A percentile compares a stretch with the other conserved stretches of the same genome.
phyloP scores from a whole-genome alignment of 495 filamentous ascomycete genomes.

The Pyrenula massariospora region DNA sequence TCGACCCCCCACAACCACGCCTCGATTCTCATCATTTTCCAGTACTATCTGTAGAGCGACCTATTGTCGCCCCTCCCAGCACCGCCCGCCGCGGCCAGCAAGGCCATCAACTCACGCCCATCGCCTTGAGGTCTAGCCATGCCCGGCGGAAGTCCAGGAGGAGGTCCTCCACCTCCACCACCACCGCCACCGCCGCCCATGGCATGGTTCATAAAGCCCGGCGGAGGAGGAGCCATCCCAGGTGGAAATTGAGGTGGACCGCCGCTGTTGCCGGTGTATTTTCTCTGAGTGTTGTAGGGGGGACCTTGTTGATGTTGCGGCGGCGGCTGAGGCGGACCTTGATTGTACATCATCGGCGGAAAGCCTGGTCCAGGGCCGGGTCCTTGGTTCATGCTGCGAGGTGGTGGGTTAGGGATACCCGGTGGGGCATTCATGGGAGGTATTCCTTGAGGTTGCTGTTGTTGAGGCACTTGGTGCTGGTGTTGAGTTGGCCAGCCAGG shows the following conservation, averaged over 20 bases:
- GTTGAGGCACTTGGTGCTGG: constrained; percentile 21
- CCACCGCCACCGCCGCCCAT: too few species aligned
- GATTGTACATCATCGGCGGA: background rate
- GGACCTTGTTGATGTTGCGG: constrained; percentile 11
- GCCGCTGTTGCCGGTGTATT: constrained; percentile 22
- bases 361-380: constrained; percentile 20
- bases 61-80: background rate
- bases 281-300: constrained; percentile 25
- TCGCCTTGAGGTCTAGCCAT: background rate
- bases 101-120: background rate
- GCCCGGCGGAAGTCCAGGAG: constrained; percentile 26
- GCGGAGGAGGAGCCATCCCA: constrained; percentile 37
- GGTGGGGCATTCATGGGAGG: constrained; percentile 36
- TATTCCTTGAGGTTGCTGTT: constrained; percentile 24
- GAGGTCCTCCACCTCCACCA: constrained; percentile 21
- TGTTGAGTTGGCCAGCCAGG: constrained; percentile 11
- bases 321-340: constrained; percentile 32
- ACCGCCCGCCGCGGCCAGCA: background rate
- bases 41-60: too few species aligned
- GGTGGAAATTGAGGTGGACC: constrained; percentile 21
- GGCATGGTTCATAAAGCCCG: constrained; percentile 32
- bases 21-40: too few species aligned
- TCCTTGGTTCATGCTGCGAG: constrained; percentile 25
- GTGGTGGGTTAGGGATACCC: constrained; percentile 26
- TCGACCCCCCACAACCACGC: background rate